phyloP scores from a whole-genome alignment of 192 early-diverging fungal genomes.

The Radiomyces spectabilis region DNA sequence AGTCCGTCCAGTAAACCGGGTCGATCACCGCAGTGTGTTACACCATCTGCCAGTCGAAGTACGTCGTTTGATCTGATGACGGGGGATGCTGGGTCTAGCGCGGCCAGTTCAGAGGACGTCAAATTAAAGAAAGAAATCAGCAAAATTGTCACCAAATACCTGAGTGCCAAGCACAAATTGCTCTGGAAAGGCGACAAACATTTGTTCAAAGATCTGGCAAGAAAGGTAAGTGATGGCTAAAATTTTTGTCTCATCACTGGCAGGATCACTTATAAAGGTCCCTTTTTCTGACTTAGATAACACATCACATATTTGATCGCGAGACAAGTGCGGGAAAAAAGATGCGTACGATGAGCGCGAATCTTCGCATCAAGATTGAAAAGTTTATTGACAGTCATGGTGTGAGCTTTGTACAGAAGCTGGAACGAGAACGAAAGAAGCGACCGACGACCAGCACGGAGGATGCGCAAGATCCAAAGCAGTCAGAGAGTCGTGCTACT shows the following conservation, averaged over 20 bases:
- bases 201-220: conserved; percentile 44
- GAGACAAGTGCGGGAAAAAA: conserved; percentile 39
- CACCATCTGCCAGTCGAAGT: not conserved
- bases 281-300: conserved; percentile 26
- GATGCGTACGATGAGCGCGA: conserved; percentile 26
- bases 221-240: conserved; percentile 37
- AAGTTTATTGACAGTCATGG: conserved; percentile 39
- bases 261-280: not conserved
- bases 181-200: conserved; percentile 39
- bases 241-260: no score
- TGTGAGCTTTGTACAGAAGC: conserved; percentile 7
- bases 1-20: not conserved
- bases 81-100: not conserved
- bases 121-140: conserved; percentile 29
- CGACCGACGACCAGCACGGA: not conserved
- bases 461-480: not conserved
- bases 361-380: conserved; percentile 39
- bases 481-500: conserved; percentile 5
- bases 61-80: no score
- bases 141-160: conserved; percentile 25
- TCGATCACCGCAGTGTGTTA: not conserved
- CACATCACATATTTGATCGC: conserved; percentile 46
- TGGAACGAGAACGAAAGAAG: conserved; percentile 11
- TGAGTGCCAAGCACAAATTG: conserved; percentile 35
- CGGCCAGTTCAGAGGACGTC: conserved; percentile 2